These are phyloP conservation scores for Fusarium citri DNA, from an alignment of 2,329 filamentous ascomycete genomes.

Conservation along the genomic window DNA sequence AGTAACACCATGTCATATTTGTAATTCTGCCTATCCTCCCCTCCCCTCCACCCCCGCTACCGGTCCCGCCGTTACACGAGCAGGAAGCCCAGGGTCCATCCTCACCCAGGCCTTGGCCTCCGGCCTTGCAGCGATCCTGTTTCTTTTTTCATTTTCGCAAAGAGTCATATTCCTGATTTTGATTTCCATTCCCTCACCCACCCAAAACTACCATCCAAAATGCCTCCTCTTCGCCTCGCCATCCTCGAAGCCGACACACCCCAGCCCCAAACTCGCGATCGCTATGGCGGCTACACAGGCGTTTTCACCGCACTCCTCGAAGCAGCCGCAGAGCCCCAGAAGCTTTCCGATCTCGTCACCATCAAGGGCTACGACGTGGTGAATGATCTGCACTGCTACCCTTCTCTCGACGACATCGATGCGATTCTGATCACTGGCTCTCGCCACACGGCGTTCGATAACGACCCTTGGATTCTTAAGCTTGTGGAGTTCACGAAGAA, in stretches of 20 bases:
- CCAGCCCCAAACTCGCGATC: conserved; percentile 69
- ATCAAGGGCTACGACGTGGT: conserved; percentile 80
- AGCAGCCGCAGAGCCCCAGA: conserved; percentile 60
- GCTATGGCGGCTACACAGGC: conserved; percentile 78
- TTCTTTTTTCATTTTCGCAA: conserved; percentile 6
- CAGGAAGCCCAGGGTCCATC: conserved; percentile 25
- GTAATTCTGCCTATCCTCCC: conserved; percentile 35
- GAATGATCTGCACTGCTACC: conserved; percentile 72
- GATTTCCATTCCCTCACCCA: not conserved
- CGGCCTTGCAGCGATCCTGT: conserved; percentile 3
- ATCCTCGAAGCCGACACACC: conserved; percentile 91
- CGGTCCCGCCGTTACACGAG: conserved; percentile 32
- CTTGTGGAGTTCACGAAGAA: conserved; percentile 54
- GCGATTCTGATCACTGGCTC: conserved; percentile 84
- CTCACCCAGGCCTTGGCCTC: conserved; percentile 3
- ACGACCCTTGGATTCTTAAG: conserved; percentile 58
- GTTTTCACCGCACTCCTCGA: conserved; percentile 73
- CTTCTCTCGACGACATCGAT: conserved; percentile 79
- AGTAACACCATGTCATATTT: not conserved
- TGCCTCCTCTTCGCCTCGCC: conserved; percentile 77
- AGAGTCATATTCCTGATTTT: conserved; percentile 15
- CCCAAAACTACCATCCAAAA: conserved; percentile 14
- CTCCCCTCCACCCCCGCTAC: conserved; percentile 32
- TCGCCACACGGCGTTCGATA: conserved; percentile 64
- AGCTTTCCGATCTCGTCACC: conserved; percentile 61